Conservation (phyloP, 116 monocot genomes). For the Iris pallida region DNA sequence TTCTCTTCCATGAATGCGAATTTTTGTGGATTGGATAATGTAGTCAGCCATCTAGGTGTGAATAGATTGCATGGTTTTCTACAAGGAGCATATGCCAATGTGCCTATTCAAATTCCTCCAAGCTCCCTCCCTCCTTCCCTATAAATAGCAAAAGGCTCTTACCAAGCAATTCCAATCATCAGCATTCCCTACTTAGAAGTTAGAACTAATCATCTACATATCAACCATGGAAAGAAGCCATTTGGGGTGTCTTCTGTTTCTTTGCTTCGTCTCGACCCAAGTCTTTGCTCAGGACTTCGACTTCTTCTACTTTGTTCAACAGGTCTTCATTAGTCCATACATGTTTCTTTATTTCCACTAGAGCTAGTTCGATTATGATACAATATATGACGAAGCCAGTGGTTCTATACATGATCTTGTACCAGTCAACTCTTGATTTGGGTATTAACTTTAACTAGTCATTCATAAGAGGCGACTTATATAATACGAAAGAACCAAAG, state of each 20-base stretch:
- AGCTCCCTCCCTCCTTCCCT: too few species aligned
- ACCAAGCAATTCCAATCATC: background rate
- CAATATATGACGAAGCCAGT: background rate
- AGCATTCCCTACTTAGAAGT: background rate
- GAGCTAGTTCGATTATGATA: background rate
- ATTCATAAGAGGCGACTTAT: too few species aligned
- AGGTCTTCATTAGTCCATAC: constrained; percentile 6
- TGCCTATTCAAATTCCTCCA: too few species aligned
- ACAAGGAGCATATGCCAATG: too few species aligned
- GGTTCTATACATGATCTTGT: background rate
- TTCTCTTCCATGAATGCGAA: too few species aligned
- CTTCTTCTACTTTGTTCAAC: constrained; percentile 41
- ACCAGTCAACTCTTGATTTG: too few species aligned
- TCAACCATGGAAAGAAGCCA: background rate
- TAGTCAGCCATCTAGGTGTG: too few species aligned
- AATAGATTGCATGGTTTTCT: too few species aligned
- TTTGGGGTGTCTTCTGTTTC: background rate
- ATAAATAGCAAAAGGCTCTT: background rate
- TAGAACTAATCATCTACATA: background rate
- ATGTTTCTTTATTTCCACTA: background rate
- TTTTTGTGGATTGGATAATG: too few species aligned
- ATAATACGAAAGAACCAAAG: too few species aligned
- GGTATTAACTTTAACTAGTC: too few species aligned
- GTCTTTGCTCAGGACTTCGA: constrained; percentile 19
- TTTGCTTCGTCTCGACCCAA: background rate